These are phyloP conservation scores for Diaporthe helianthi DNA, from an alignment of 2,329 filamentous ascomycete genomes.

Conservation along the genomic window DNA sequence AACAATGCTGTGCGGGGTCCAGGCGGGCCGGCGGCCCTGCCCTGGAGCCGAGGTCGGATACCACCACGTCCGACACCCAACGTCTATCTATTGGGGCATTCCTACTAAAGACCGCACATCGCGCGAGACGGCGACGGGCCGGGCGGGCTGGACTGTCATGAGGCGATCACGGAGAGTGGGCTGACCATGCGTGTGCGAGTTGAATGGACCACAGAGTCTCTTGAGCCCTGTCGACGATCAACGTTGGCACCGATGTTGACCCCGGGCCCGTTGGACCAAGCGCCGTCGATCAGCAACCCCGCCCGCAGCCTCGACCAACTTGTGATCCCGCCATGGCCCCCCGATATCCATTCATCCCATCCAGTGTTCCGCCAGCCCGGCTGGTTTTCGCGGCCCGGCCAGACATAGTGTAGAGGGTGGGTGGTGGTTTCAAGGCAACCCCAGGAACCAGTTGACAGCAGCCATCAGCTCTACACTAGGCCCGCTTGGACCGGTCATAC, in stretches of 20 bases:
- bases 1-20: background rate
- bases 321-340: background rate
- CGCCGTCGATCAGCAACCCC: slow-evolving; percentile 1
- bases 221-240: background rate
- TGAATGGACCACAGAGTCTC: background rate
- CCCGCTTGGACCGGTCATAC: background rate
- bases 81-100: no score
- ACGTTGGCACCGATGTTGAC: background rate
- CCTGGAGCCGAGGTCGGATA: background rate
- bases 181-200: background rate
- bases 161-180: slow-evolving; percentile 5
- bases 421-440: background rate
- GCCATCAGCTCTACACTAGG: background rate
- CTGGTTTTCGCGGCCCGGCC: background rate
- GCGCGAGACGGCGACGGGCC: background rate
- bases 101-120: background rate
- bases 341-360: background rate
- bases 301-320: slow-evolving; percentile 5
- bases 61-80: no score
- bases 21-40: background rate
- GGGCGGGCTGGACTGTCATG: background rate
- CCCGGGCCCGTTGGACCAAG: slow-evolving; percentile 5
- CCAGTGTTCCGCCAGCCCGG: slow-evolving; percentile 15
- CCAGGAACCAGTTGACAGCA: background rate
- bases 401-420: no score